Conservation (phyloP, 129 eudicot genomes). For the Helichrysum umbraculigerum region DNA sequence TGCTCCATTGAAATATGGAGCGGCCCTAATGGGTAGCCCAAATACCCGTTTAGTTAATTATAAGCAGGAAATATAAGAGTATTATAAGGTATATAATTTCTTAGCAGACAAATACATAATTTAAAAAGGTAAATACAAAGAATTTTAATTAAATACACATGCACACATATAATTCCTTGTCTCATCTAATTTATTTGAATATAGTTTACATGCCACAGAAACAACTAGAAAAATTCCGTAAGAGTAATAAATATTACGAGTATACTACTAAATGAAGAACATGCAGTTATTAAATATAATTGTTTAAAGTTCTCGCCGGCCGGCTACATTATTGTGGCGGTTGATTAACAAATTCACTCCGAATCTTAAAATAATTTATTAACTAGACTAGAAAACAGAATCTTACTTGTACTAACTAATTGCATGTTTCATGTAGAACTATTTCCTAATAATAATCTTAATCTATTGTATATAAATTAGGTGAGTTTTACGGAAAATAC, state of each 20-base stretch:
- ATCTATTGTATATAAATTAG: too few relatives aligned
- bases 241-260: not conserved
- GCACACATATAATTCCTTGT: too few relatives aligned
- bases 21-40: too few relatives aligned
- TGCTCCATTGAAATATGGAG: too few relatives aligned
- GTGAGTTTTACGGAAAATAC: too few relatives aligned
- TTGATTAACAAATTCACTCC: slow-evolving; percentile 36
- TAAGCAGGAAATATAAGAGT: too few relatives aligned
- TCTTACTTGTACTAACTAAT: slow-evolving; percentile 33
- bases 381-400: slow-evolving; percentile 22
- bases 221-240: slow-evolving; percentile 27
- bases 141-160: too few relatives aligned
- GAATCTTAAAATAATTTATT: slow-evolving; percentile 29
- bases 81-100: too few relatives aligned
- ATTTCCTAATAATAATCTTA: not conserved
- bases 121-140: too few relatives aligned
- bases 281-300: slow-evolving; percentile 10
- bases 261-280: slow-evolving; percentile 7
- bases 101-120: too few relatives aligned
- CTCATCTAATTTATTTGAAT: too few relatives aligned
- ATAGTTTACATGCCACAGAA: slow-evolving; percentile 1
- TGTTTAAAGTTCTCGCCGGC: slow-evolving; percentile 37
- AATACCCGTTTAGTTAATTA: too few relatives aligned
- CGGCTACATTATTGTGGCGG: slow-evolving; percentile 57
- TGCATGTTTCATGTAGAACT: slow-evolving; percentile 25